Evolutionary conservation across 225 moss, liverwort and hornwort species (phyloP).

Genomic region (Sphagnum tenellum): DNA sequence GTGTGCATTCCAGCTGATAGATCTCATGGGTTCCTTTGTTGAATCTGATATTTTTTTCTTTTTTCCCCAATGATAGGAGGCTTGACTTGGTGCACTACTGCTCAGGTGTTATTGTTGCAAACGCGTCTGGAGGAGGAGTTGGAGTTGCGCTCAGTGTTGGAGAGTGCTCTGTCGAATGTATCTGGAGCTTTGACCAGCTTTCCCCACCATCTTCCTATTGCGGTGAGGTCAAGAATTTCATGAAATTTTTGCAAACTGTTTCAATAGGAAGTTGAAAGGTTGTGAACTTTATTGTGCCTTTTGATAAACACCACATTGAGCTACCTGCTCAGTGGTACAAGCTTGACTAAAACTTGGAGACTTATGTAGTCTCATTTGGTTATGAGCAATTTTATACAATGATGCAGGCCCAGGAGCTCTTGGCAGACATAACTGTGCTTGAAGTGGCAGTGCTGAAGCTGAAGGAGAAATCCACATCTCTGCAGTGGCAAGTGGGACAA

Average conservation of each 20-base stretch:
- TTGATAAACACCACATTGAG: neutral
- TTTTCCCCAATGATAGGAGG: no score
- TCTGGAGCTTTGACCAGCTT: slow-evolving; percentile 20
- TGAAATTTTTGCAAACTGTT: neutral
- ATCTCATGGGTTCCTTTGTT: neutral
- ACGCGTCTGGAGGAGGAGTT: slow-evolving; percentile 56
- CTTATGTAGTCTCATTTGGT: neutral
- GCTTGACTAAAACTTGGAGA: neutral
- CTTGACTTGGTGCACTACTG: neutral
- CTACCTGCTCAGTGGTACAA: neutral
- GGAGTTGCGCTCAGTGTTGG: slow-evolving; percentile 39
- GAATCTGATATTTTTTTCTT: neutral
- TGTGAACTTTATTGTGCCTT: neutral
- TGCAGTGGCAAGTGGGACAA: slow-evolving; percentile 41
- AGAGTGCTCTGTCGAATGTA: slow-evolving; percentile 32
- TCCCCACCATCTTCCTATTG: slow-evolving; percentile 32
- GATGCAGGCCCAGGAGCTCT: slow-evolving; percentile 38
- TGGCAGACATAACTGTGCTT: slow-evolving; percentile 55
- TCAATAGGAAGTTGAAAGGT: no score
- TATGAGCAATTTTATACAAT: neutral
- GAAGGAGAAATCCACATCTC: slow-evolving; percentile 38
- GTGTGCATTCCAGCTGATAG: neutral
- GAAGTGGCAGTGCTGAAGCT: slow-evolving; percentile 55
- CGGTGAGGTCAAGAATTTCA: slow-evolving; percentile 12
- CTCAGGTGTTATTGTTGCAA: slow-evolving; percentile 58